Conservation (phyloP, 164 flowering plant genomes). For the Warburgia ugandensis region DNA sequence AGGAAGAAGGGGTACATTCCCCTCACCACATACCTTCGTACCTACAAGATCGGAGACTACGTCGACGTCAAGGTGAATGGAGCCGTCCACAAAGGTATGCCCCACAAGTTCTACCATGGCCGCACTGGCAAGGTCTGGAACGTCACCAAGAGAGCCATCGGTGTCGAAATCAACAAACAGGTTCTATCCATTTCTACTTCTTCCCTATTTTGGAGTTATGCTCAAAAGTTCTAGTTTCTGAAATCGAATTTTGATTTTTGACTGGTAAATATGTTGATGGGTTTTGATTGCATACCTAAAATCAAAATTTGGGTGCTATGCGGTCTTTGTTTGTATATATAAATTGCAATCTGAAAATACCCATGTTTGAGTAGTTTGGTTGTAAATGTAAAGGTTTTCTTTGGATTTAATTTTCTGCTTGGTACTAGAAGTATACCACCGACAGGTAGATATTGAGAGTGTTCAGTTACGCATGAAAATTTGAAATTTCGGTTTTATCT, state of each 20-base stretch:
- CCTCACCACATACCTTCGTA: constrained; percentile 24
- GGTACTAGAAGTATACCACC: too few species aligned
- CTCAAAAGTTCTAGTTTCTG: not conserved
- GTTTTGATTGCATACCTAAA: too few species aligned
- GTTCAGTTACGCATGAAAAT: too few species aligned
- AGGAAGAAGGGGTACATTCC: constrained; percentile 33
- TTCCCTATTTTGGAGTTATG: not conserved
- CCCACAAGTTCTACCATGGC: constrained; percentile 38
- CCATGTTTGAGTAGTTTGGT: too few species aligned
- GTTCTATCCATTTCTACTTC: not conserved
- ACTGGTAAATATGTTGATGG: not conserved
- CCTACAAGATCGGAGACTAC: constrained; percentile 26
- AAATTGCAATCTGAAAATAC: too few species aligned
- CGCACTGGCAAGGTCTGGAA: constrained; percentile 34
- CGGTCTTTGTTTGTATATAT: not conserved
- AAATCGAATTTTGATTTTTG: not conserved
- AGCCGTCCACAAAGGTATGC: constrained; percentile 38
- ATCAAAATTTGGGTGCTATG: too few species aligned
- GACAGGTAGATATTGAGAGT: too few species aligned
- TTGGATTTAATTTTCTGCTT: too few species aligned
- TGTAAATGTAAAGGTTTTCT: too few species aligned
- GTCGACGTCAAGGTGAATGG: constrained; percentile 34
- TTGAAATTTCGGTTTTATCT: too few species aligned
- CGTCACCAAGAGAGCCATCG: constrained; percentile 30
- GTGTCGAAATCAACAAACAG: constrained; percentile 26